These are phyloP conservation scores for Eucalyptus marginata DNA, from an alignment of 345 rosid genomes.

Conservation along the genomic window DNA sequence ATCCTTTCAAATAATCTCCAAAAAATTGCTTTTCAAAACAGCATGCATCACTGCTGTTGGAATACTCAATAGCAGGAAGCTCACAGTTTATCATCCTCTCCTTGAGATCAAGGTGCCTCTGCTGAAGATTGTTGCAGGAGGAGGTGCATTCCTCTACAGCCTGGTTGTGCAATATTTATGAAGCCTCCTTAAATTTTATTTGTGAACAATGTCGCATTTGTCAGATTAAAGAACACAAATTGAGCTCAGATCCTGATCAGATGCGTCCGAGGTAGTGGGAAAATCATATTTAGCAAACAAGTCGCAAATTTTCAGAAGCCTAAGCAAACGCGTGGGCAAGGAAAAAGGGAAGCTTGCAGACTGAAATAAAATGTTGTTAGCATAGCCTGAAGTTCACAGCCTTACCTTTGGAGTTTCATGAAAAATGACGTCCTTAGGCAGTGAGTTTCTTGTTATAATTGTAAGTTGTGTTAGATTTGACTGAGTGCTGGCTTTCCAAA, in stretches of 20 bases:
- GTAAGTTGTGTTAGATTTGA: background rate
- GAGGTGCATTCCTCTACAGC: background rate
- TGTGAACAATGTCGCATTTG: background rate
- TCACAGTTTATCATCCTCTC: background rate
- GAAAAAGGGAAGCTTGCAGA: background rate
- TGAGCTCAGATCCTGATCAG: background rate
- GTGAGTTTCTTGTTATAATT: background rate
- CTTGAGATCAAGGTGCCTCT: background rate
- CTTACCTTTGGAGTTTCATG: background rate
- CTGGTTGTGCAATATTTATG: background rate
- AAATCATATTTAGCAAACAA: background rate
- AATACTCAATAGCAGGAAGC: constrained; percentile 14
- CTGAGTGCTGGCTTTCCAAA: constrained; percentile 6
- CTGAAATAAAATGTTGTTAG: background rate
- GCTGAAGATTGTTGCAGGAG: constrained; percentile 1
- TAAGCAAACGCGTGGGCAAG: background rate
- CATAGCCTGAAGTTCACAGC: background rate
- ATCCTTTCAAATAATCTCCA: background rate
- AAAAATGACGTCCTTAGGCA: background rate
- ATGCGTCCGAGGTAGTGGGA: background rate
- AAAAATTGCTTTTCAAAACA: background rate
- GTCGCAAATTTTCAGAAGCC: background rate
- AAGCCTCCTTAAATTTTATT: background rate
- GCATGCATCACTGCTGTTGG: background rate
- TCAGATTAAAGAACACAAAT: background rate